phyloP scores from a whole-genome alignment of 305 asterid species.

The Fraxinus sp. region DNA sequence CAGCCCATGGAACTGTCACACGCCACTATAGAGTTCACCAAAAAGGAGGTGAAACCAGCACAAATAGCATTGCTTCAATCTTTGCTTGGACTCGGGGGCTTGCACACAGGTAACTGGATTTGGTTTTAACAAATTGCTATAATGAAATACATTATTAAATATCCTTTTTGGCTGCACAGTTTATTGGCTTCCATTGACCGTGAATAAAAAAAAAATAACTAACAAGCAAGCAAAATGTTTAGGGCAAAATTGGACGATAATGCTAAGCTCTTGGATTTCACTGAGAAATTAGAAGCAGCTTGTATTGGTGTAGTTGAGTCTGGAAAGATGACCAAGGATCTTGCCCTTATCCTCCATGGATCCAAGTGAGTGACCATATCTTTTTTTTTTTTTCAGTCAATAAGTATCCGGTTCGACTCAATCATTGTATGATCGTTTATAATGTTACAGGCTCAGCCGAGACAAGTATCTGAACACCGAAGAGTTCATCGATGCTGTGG shows the following conservation, averaged over 20 bases:
- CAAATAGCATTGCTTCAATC: conserved; percentile 96
- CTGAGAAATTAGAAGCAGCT: conserved; percentile 89
- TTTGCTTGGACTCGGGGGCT: conserved; percentile 99
- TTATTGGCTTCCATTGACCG: not conserved
- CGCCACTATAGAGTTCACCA: conserved; percentile 96
- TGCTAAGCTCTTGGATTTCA: conserved; percentile 76
- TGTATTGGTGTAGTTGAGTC: conserved; percentile 86
- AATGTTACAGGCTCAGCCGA: conserved; percentile 54
- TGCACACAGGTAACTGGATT: conserved; percentile 68
- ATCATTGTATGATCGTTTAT: not conserved
- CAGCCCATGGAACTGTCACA: conserved; percentile 98
- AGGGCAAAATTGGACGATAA: conserved; percentile 95
- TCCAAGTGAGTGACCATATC: conserved; percentile 56
- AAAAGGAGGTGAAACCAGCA: conserved; percentile 98
- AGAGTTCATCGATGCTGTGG: conserved; percentile 88
- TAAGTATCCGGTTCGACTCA: not conserved
- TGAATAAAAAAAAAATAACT: not conserved
- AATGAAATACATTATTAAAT: not conserved
- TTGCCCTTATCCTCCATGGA: conserved; percentile 90
- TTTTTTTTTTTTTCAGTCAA: not conserved
- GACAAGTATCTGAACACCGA: conserved; percentile 68
- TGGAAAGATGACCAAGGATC: conserved; percentile 98
- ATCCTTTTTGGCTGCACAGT: not conserved
- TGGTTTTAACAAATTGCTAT: not conserved
- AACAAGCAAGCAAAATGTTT: not conserved